Conservation (phyloP, 164 flowering plant genomes). For the Brasenia schreberi region DNA sequence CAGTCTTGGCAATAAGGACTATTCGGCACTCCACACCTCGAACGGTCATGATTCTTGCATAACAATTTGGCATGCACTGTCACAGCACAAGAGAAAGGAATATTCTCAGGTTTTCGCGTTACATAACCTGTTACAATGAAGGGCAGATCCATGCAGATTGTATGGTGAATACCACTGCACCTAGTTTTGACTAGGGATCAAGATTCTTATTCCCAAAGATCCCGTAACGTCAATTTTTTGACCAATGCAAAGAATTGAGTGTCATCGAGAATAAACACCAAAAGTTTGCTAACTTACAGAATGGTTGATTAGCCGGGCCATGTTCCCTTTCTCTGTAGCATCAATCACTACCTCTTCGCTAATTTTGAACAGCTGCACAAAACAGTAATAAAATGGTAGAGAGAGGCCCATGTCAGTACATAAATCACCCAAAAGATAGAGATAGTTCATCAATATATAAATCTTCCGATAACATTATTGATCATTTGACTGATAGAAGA, state of each 20-base stretch:
- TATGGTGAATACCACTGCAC: not conserved
- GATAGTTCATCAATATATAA: too few species aligned
- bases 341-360: conserved; percentile 93
- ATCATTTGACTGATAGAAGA: too few species aligned
- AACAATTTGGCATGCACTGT: conserved; percentile 97
- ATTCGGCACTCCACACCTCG: conserved; percentile 67
- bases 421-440: too few species aligned
- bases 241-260: too few species aligned
- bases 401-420: too few species aligned
- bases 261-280: not conserved
- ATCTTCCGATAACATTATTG: too few species aligned
- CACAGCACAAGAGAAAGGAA: conserved; percentile 2
- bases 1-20: conserved; percentile 83
- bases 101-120: not conserved
- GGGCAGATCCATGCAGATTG: not conserved
- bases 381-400: not conserved
- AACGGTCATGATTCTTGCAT: conserved; percentile 88
- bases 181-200: too few species aligned
- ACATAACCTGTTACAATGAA: not conserved
- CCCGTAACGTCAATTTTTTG: too few species aligned
- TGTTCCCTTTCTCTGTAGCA: conserved; percentile 85
- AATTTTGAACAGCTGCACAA: conserved; percentile 80
- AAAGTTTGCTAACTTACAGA: conserved; percentile 42
- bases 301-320: conserved; percentile 90
- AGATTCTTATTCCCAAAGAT: too few species aligned